These are phyloP conservation scores for Oryza glumipatula DNA, from an alignment of 176 grass and related monocot species.

Conservation along the genomic window DNA sequence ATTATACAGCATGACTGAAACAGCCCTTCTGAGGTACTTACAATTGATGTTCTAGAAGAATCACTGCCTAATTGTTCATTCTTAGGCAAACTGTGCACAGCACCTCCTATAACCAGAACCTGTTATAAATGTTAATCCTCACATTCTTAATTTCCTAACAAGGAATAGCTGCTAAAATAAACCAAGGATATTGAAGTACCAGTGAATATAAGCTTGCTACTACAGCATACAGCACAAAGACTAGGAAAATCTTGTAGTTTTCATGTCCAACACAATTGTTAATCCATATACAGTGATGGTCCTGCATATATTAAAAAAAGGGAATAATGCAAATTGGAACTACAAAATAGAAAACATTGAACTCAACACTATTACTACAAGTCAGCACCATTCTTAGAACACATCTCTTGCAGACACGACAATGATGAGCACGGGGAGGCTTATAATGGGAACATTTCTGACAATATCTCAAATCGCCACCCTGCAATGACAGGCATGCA, in stretches of 20 bases:
- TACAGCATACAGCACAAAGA: constrained; percentile 84
- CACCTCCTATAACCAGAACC: constrained; percentile 72
- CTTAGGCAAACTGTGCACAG: constrained; percentile 56
- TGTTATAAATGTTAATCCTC: constrained; percentile 51
- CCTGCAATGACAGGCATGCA: constrained; percentile 55
- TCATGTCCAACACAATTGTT: constrained; percentile 95
- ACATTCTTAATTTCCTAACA: constrained; percentile 31
- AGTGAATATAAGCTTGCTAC: constrained; percentile 84
- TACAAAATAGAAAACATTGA: constrained; percentile 14
- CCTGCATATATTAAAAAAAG: constrained; percentile 50
- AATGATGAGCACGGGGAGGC: constrained; percentile 89
- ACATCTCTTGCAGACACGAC: constrained; percentile 98
- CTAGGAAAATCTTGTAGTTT: constrained; percentile 88
- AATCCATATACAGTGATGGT: constrained; percentile 99
- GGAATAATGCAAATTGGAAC: background rate
- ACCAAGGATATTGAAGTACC: constrained; percentile 50
- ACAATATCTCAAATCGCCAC: constrained; percentile 96
- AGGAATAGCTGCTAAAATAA: constrained; percentile 25
- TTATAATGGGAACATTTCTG: constrained; percentile 97
- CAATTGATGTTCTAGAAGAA: constrained; percentile 82
- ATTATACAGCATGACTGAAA: constrained; percentile 19
- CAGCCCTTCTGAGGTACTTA: constrained; percentile 51
- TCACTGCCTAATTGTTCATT: constrained; percentile 61
- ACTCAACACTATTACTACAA: background rate
- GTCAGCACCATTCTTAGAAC: constrained; percentile 81